A percentile compares a stretch with the other conserved stretches of the same genome.
Evolutionary conservation across 768 basidiomycete species (phyloP).

Genomic region (Mycena pura): DNA sequence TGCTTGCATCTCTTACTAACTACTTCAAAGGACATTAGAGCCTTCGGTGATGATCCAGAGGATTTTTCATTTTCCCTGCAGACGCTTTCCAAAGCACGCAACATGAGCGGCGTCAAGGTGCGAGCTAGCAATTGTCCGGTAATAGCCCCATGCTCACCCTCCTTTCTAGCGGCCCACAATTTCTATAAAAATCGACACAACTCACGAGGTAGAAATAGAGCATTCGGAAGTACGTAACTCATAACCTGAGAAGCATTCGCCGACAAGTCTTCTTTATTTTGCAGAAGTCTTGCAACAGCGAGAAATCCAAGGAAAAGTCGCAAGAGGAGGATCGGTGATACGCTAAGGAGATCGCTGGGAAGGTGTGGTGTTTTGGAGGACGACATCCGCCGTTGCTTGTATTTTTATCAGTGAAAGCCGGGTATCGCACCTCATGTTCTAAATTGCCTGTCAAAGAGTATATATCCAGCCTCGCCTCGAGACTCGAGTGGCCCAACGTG

Average conservation of each 20-base stretch:
- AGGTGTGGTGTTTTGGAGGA: background rate
- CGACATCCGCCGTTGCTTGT: background rate
- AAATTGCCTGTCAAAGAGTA: slow-evolving; percentile 9
- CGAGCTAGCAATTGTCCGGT: slow-evolving; percentile 11
- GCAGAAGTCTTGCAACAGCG: slow-evolving; percentile 21
- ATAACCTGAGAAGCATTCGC: background rate
- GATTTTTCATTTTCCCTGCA: slow-evolving; percentile 56
- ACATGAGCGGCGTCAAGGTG: slow-evolving; percentile 40
- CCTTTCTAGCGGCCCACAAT: slow-evolving; percentile 52
- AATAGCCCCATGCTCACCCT: slow-evolving; percentile 11
- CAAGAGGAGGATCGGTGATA: slow-evolving; percentile 16
- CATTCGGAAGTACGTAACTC: slow-evolving; percentile 22
- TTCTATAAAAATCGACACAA: slow-evolving; percentile 71
- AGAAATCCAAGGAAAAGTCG: slow-evolving; percentile 18
- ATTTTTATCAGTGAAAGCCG: slow-evolving; percentile 13
- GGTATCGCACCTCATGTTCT: background rate
- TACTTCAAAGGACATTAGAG: slow-evolving; percentile 46
- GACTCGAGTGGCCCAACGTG: slow-evolving; percentile 21
- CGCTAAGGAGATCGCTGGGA: background rate
- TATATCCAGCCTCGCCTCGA: background rate
- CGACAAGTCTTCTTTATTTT: background rate
- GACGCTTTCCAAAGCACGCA: slow-evolving; percentile 46
- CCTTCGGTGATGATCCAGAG: slow-evolving; percentile 51
- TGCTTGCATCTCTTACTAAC: background rate
- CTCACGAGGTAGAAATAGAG: slow-evolving; percentile 56